Evolutionary conservation across 2,329 filamentous ascomycete genomes (phyloP).

Genomic region (Calonectria pteridis): DNA sequence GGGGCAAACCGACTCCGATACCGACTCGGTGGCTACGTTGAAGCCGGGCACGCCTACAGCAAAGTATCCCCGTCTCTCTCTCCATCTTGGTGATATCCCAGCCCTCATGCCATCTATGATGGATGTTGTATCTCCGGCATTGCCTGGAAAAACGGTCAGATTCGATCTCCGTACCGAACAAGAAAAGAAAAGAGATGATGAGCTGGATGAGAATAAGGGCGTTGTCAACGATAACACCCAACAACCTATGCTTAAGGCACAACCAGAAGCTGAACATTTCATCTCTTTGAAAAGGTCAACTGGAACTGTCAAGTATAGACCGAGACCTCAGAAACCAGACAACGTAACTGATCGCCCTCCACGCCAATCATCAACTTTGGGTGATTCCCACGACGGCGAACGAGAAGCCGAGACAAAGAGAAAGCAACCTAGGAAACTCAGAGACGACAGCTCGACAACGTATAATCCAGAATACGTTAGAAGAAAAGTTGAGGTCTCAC

Average conservation of each 20-base stretch:
- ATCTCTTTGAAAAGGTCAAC: background rate
- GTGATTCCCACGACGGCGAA: too few relatives aligned
- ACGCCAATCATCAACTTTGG: background rate
- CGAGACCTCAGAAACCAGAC: too few relatives aligned
- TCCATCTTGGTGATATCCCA: constrained; percentile 46
- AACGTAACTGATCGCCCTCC: background rate
- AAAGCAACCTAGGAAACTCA: too few relatives aligned
- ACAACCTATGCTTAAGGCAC: background rate
- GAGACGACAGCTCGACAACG: too few relatives aligned
- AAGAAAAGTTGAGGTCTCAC: background rate
- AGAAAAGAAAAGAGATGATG: background rate
- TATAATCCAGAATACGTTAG: background rate
- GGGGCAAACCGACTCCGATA: constrained; percentile 31
- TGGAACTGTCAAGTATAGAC: too few relatives aligned
- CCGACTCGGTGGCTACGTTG: constrained; percentile 37
- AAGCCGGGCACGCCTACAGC: constrained; percentile 16
- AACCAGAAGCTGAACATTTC: background rate
- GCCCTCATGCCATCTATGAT: constrained; percentile 44
- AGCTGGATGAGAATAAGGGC: background rate
- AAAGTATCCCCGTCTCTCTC: constrained; percentile 47
- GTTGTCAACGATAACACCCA: background rate
- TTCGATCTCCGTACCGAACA: background rate
- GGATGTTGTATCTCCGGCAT: constrained; percentile 28
- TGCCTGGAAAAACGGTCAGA: background rate
- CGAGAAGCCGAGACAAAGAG: background rate